Base-by-base conservation (phyloP, 2,329 filamentous ascomycete genomes). In the Exophiala sp. region DNA sequence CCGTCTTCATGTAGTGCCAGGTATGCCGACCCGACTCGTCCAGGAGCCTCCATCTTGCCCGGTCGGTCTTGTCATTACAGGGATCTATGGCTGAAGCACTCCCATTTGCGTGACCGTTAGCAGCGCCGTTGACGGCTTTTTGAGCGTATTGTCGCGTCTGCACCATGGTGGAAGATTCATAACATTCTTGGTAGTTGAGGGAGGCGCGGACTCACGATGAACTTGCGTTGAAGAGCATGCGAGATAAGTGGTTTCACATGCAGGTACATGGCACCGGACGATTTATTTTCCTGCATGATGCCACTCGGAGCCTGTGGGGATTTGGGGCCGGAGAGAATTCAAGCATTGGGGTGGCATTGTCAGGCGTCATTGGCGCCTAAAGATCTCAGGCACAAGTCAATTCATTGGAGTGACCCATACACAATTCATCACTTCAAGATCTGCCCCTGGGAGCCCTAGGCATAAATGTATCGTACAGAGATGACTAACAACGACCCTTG, bases 21-120 rank as follows among this genome's bases (percentile, higher is more conserved):
- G 89, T 96, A 65, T 96, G 91, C 51, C 88, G 81, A 45, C 94
- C 92, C 47, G 83, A 80, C 55, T 95, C 89, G 66, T 95, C 87
- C 57, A 84, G 81, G 12, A 97, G 74, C 58, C 94, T 83, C 94
- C 94, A 99, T 71, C 88, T 80, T 6, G 83, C 81, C 61, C 83
- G 82, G 71, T 99, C 92, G 3, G 91, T 96, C 66, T 81, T 83
- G 36, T 68, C 56, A 35, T 18, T 20, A 14, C 9, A 24, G 29
- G 40, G 14, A 12, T 43, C 33, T 12, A 40, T 5, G 29, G 29
- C 12, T 41, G 12, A 11, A 16, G 24, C 24, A 29, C 24, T 29
- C 24, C 43, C 36, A 3, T 40, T 12, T 29, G 43, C 7, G 20
- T 49, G 34, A 8, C 47, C 39, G 14, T 55, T 47, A 12, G 46